Conservation (phyloP, 106 monocot genomes). For the Chionographis japonica region DNA sequence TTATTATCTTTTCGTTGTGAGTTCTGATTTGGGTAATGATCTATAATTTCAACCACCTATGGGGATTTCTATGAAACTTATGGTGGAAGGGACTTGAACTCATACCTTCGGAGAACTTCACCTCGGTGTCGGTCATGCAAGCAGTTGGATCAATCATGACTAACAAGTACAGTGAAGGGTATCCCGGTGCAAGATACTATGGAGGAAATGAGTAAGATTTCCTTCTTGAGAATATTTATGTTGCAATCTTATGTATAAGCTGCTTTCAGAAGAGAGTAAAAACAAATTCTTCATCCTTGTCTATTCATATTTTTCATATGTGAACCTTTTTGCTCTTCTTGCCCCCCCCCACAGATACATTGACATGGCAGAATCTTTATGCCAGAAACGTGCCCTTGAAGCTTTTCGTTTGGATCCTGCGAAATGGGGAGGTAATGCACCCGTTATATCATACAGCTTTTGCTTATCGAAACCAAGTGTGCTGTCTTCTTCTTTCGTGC, state of each 20-base stretch:
- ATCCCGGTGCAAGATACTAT: constrained; percentile 99
- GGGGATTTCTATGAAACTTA: not conserved
- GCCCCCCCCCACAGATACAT: constrained; percentile 51
- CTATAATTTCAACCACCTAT: no score
- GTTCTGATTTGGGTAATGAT: no score
- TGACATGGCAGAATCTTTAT: constrained; percentile 94
- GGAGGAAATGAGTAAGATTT: constrained; percentile 94
- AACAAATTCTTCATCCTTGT: not conserved
- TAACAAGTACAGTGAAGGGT: constrained; percentile 98
- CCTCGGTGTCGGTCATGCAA: constrained; percentile 94
- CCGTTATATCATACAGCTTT: not conserved
- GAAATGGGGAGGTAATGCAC: constrained; percentile 87
- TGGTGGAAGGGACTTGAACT: constrained; percentile 72
- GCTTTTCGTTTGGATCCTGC: constrained; percentile 82
- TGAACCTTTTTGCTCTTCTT: constrained; percentile 2
- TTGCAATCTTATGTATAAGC: no score
- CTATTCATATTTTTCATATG: not conserved
- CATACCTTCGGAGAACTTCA: constrained; percentile 98
- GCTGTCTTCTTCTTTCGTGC: no score
- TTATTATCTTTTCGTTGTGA: no score
- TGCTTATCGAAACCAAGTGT: no score
- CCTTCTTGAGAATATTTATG: not conserved
- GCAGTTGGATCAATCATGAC: constrained; percentile 99
- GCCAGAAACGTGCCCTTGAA: constrained; percentile 94
- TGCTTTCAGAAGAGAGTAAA: no score